Conservation (phyloP, 768 basidiomycete genomes). For the Hericium rajendrae region DNA sequence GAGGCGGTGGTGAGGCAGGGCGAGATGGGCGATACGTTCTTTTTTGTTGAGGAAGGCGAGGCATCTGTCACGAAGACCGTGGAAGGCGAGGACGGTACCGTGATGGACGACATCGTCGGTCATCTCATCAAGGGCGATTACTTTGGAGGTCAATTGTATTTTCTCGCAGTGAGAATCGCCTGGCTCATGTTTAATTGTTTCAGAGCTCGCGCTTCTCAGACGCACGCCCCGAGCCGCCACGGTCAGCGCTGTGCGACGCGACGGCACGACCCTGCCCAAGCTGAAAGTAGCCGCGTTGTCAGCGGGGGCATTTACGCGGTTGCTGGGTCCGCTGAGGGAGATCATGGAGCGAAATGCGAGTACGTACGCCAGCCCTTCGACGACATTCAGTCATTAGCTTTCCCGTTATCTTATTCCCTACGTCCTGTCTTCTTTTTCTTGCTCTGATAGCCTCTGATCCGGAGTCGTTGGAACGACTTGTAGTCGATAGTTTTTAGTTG, state of each 20-base stretch:
- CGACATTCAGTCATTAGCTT: slow-evolving; percentile 1
- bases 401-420: background rate
- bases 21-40: slow-evolving; percentile 95
- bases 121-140: slow-evolving; percentile 86
- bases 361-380: slow-evolving; percentile 36
- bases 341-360: slow-evolving; percentile 87
- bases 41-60: slow-evolving; percentile 92
- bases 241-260: slow-evolving; percentile 66
- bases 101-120: slow-evolving; percentile 62
- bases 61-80: slow-evolving; percentile 78
- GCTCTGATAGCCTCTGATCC: background rate
- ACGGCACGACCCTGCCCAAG: slow-evolving; percentile 37
- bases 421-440: background rate
- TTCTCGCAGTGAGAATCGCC: too few relatives aligned
- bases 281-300: slow-evolving; percentile 92
- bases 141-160: slow-evolving; percentile 68
- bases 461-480: background rate
- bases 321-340: slow-evolving; percentile 87
- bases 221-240: slow-evolving; percentile 92
- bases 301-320: slow-evolving; percentile 85
- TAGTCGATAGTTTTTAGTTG: background rate
- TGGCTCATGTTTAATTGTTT: slow-evolving; percentile 16
- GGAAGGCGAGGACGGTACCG: slow-evolving; percentile 44
- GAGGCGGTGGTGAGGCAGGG: slow-evolving; percentile 86
- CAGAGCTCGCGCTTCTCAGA: slow-evolving; percentile 87